Percentiles rank a stretch among this genome's conserved stretches.
Conservation (phyloP, 306 rosid genomes). For the Gastrolobium villosum region DNA sequence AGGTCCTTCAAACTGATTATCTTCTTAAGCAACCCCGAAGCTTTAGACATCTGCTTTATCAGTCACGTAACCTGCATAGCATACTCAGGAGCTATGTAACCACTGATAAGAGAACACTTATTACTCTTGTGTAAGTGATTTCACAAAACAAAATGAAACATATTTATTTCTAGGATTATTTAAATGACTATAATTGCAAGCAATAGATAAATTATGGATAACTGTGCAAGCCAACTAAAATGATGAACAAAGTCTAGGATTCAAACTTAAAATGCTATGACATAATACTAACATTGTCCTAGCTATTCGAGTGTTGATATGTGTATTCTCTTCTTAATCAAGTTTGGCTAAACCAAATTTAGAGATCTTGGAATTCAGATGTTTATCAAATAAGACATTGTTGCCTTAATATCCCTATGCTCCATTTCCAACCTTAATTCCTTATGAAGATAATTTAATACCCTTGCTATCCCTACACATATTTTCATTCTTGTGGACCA, state of each 20-base stretch:
- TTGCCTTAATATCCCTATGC: slow-evolving; percentile 89
- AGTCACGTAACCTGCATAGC: slow-evolving; percentile 85
- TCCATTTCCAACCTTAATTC: slow-evolving; percentile 81
- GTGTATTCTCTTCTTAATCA: slow-evolving; percentile 82
- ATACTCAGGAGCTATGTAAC: slow-evolving; percentile 95
- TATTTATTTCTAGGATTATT: background rate
- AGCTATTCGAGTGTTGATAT: slow-evolving; percentile 83
- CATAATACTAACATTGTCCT: slow-evolving; percentile 76
- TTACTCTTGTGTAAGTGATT: slow-evolving; percentile 29
- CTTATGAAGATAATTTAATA: slow-evolving; percentile 86
- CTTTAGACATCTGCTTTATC: slow-evolving; percentile 90
- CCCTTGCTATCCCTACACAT: slow-evolving; percentile 79
- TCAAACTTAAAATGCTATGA: slow-evolving; percentile 23
- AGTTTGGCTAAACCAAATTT: slow-evolving; percentile 96
- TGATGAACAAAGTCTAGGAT: slow-evolving; percentile 22
- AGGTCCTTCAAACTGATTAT: slow-evolving; percentile 64
- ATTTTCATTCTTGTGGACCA: slow-evolving; percentile 73
- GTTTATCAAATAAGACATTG: slow-evolving; percentile 83
- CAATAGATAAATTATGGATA: background rate
- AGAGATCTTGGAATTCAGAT: slow-evolving; percentile 86
- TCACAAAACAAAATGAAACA: slow-evolving; percentile 3
- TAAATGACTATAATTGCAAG: slow-evolving; percentile 8
- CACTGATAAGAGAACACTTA: slow-evolving; percentile 55
- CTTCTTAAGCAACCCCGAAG: too few species aligned
- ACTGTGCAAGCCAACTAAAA: slow-evolving; percentile 6